These are phyloP conservation scores for Cryptococcus amylolentus DNA, from an alignment of 1,284 basidiomycete species.

Conservation along the genomic window DNA sequence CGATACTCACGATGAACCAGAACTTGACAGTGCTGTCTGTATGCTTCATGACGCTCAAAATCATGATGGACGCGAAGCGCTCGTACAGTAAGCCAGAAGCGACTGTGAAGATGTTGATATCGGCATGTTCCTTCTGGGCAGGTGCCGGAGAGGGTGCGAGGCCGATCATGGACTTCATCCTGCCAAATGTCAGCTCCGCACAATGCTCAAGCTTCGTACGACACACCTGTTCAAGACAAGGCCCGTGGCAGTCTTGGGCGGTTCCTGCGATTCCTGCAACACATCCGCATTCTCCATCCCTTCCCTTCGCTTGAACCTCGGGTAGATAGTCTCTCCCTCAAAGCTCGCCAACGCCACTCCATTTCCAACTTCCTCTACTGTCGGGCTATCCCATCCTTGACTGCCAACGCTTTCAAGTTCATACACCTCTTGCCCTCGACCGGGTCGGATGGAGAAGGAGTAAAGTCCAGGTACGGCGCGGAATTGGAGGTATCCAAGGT, in stretches of 20 bases:
- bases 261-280: constrained; percentile 54
- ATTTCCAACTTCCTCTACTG: constrained; percentile 62
- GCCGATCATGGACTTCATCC: constrained; percentile 41
- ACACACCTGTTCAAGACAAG: constrained; percentile 29
- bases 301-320: constrained; percentile 63
- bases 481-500: constrained; percentile 95
- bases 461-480: constrained; percentile 87
- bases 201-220: background rate
- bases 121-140: constrained; percentile 55
- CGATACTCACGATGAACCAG: constrained; percentile 78
- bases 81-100: constrained; percentile 95
- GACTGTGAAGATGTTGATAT: constrained; percentile 98
- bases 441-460: constrained; percentile 73
- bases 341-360: constrained; percentile 75
- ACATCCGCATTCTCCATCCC: constrained; percentile 83
- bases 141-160: constrained; percentile 19
- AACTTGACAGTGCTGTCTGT: constrained; percentile 94
- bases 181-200: constrained; percentile 11
- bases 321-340: constrained; percentile 82
- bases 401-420: constrained; percentile 75
- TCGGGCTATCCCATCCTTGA: constrained; percentile 74
- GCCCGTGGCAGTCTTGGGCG: background rate
- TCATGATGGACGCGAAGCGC: constrained; percentile 98
- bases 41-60: constrained; percentile 88
- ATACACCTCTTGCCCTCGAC: constrained; percentile 76